These are phyloP conservation scores for Fusarium pilosicola DNA, from an alignment of 2,329 filamentous ascomycete species.

Conservation along the genomic window DNA sequence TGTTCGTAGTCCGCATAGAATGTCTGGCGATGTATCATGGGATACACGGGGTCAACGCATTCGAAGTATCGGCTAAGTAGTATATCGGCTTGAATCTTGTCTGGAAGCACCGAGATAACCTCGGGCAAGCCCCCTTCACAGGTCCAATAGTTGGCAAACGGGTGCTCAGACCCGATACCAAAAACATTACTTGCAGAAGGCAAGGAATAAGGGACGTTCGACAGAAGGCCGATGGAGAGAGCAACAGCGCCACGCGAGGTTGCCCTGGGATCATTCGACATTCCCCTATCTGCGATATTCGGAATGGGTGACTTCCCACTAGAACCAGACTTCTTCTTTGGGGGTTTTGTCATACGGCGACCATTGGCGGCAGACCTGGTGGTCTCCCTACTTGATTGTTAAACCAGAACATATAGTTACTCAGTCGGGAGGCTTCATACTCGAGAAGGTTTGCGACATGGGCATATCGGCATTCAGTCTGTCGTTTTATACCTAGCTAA, in stretches of 20 bases:
- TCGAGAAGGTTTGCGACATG: conserved; percentile 80
- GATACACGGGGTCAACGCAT: conserved; percentile 82
- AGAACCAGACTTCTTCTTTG: conserved; percentile 61
- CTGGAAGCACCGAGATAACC: conserved; percentile 78
- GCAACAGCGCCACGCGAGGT: conserved; percentile 63
- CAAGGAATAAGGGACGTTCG: conserved; percentile 77
- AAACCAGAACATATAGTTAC: conserved; percentile 19
- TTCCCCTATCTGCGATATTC: conserved; percentile 66
- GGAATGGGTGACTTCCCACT: conserved; percentile 56
- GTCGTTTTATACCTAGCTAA: conserved; percentile 74
- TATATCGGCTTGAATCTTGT: conserved; percentile 79
- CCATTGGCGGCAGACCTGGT: conserved; percentile 63
- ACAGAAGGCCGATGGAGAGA: conserved; percentile 70
- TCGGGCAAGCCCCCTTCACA: conserved; percentile 79
- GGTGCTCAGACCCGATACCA: conserved; percentile 81
- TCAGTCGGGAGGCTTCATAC: conserved; percentile 56
- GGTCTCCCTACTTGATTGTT: conserved; percentile 60
- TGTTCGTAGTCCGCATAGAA: conserved; percentile 83
- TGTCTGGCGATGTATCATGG: conserved; percentile 78
- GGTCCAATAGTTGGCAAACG: conserved; percentile 88
- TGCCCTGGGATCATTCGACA: conserved; percentile 56
- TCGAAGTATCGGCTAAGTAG: conserved; percentile 72
- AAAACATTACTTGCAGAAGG: conserved; percentile 81
- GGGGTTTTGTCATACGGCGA: conserved; percentile 66
- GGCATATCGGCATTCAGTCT: conserved; percentile 80